Base-by-base conservation (phyloP, 495 filamentous ascomycete species). In the Penicillium argentinense region DNA sequence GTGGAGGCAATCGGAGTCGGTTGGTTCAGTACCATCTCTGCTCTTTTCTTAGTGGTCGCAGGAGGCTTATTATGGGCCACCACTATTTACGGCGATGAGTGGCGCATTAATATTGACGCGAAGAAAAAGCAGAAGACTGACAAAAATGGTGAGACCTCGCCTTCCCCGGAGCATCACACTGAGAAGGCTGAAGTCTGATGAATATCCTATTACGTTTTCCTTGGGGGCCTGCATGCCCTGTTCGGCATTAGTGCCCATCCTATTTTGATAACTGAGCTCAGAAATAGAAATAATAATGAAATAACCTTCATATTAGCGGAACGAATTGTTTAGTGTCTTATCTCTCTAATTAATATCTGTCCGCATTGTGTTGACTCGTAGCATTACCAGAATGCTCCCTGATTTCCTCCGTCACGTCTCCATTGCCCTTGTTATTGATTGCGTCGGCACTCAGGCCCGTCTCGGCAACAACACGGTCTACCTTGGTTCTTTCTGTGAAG, bases 1-100 rank as follows among this genome's bases (percentile, higher is more conserved):
- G 73, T 87, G 3, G 68, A 85, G 47, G 68, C 54, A 34, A 86
- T 89, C 43, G 85, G 85, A 2, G 83, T 88, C 7, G 85, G 85
- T 1, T 86, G 78, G 78, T 80, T 81, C 54, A 73, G 66, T 23
- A 81, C 78, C 18, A 79, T 82, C 49, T 76, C 67, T 49, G 76
- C 81, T 0, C 29, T 65, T 0, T 85, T 86, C 52, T 54, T 88
- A 37, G 53, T 82, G 16, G 28, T 60, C 7, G 69, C 75, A 11
- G 64, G 79, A 0, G 44, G 67, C 7, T 73, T 64, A 24, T 70
- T 72, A 2, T 76, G 68, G 58, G 56, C 68, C 5, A 74, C 74
- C 6, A 77, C 79, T 33, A 47, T 71, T 8, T 77, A 75, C 56
- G 84, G 82, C 4, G 71, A 67, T 48, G 36, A 54, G 4, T 86